Evolutionary conservation across 1,284 basidiomycete species (phyloP), one percentile per base, ranked within the genome.

Genomic region (Ustanciosporium gigantosporum): DNA sequence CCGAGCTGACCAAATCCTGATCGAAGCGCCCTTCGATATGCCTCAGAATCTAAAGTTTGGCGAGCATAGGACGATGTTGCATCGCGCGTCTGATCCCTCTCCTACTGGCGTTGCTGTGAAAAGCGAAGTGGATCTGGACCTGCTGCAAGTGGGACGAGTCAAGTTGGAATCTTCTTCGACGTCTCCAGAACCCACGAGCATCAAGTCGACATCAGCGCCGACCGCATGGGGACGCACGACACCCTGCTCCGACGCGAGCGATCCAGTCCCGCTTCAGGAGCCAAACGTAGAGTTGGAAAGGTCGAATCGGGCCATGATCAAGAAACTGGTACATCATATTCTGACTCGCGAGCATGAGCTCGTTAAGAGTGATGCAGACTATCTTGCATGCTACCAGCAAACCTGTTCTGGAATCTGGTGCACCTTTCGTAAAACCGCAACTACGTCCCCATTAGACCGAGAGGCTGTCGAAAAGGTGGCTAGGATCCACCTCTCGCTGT

Each of bases 341-440:
- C 56, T 59, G 21, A 29, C 46, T 2, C 50, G 45, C 36, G 58
- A 57, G 45, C 29, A 56, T 25, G 40, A 40, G 35, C 42, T 56
- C 14, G 27, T 45, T 32, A 62, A 62, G 21, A 31, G 48, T 4
- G 44, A 68, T 17, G 36, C 55, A 3, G 70, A 66, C 45, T 73
- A 67, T 48, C 44, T 61, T 16, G 61, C 62, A 16, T 61, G 62
- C 31, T 73, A 64, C 60, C 53, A 47, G 37, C 51, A 59, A 31
- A 62, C 70, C 1, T 73, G 66, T 44, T 50, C 56, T 14, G 66
- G 66, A 32, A 59, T 66, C 20, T 65, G 61, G 61, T 59, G 56
- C 61, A 46, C 56, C 7, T 59, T 65, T 27, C 55, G 61, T 47
- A 45, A 45, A 17, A 27, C 49, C 22, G 61, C 50, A 32, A 31